Conservation (phyloP, 2,329 filamentous ascomycete species). For the Aquanectria penicillioides region DNA sequence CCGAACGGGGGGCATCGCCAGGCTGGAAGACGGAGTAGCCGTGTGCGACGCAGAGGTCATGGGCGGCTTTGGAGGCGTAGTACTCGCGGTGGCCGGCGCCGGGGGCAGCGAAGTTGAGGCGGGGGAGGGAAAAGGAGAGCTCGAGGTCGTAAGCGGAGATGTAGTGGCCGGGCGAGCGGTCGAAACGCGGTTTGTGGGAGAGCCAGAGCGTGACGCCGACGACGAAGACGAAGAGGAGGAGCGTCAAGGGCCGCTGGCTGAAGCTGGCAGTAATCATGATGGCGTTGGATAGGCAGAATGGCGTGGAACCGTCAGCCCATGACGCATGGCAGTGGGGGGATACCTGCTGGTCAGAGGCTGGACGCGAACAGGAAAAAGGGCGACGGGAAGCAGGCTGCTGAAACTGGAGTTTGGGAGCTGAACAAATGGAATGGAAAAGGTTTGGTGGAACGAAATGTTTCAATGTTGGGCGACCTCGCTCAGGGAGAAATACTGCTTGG, state of each 20-base stretch:
- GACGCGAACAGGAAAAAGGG: neutral
- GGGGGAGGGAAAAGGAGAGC: slow-evolving; percentile 33
- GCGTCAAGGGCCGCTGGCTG: slow-evolving; percentile 17
- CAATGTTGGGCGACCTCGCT: neutral
- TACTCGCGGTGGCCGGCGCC: slow-evolving; percentile 33
- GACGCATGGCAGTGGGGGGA: neutral
- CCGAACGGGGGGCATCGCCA: slow-evolving; percentile 22
- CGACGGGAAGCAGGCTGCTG: neutral
- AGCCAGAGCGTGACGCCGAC: slow-evolving; percentile 23
- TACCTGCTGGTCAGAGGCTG: no score
- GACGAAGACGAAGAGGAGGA: slow-evolving; percentile 19
- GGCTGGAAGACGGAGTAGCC: slow-evolving; percentile 46
- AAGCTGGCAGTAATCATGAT: slow-evolving; percentile 21
- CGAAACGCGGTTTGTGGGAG: slow-evolving; percentile 30
- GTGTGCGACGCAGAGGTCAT: slow-evolving; percentile 45
- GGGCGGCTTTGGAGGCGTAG: slow-evolving; percentile 44
- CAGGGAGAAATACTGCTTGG: neutral
- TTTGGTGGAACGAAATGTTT: slow-evolving; percentile 4
- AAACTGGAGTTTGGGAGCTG: neutral
- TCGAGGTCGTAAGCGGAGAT: slow-evolving; percentile 37
- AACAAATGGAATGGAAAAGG: neutral
- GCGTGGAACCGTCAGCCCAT: neutral
- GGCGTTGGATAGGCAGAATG: neutral
- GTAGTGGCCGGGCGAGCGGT: slow-evolving; percentile 24
- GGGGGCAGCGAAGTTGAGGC: slow-evolving; percentile 37